Evolutionary conservation across 805 yeast genomes (phyloP).

Genomic region (Starmera amethionina): DNA sequence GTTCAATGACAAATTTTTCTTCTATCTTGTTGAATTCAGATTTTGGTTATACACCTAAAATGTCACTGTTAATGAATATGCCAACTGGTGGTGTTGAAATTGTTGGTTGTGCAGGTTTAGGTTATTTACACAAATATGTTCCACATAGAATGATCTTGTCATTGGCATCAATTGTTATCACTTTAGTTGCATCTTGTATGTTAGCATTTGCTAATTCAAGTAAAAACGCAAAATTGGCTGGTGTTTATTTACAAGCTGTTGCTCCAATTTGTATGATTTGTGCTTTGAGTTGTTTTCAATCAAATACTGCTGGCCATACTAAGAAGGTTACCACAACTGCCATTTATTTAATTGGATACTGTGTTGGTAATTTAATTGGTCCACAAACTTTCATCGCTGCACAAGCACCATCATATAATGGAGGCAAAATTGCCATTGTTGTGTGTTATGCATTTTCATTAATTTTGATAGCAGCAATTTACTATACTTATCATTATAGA

Average conservation of each 20-base stretch:
- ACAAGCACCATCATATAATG: conserved; percentile 46
- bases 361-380: conserved; percentile 57
- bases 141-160: conserved; percentile 20
- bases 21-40: conserved; percentile 28
- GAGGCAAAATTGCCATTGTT: conserved; percentile 45
- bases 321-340: conserved; percentile 53
- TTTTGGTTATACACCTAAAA: conserved; percentile 26
- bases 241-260: conserved; percentile 3
- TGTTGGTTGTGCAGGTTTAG: conserved; percentile 14
- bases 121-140: conserved; percentile 2
- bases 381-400: conserved; percentile 52
- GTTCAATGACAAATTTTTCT: conserved; percentile 36
- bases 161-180: conserved; percentile 16
- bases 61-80: conserved; percentile 24
- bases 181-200: conserved; percentile 19
- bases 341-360: conserved; percentile 48
- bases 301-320: conserved; percentile 60
- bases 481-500: conserved; percentile 21
- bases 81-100: conserved; percentile 21
- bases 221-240: conserved; percentile 4
- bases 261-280: conserved; percentile 23
- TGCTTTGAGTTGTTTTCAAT: conserved; percentile 22
- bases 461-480: conserved; percentile 22
- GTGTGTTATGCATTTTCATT: conserved; percentile 35
- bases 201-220: conserved; percentile 18